Base-by-base conservation (phyloP, 768 basidiomycete genomes). In the Cyclocybe cylindracea region DNA sequence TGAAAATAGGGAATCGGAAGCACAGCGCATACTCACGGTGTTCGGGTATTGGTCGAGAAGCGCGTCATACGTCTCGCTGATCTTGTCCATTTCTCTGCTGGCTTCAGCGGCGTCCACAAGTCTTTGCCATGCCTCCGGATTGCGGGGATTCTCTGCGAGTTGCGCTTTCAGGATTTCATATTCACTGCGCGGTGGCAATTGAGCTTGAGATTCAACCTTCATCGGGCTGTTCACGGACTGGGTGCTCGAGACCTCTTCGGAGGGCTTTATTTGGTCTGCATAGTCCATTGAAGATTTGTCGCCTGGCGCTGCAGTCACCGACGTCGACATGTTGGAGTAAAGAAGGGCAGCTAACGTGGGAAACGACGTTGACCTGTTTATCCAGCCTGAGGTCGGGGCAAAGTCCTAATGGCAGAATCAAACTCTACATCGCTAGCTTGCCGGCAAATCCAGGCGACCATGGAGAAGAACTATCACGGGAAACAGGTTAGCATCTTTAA, bases 1-100 rank as follows among this genome's bases (percentile, higher is more conserved):
- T 54, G 47, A 54, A 54, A 49, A 43, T 39, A 24, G 46, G 41
- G 44, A 24, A 45, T 14, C 13, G 31, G 10, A 43, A 31, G 50
- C 40, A 60, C 9, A 42, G 46, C 44, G 47, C 58, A 53, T 48
- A 46, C 55, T 57, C 73, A 98, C 94, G 61, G 89, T 93, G 69
- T 96, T 96, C 14, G 96, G 95, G 68, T 91, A 96, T 46, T 84
- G 84, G 62, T 85, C 82, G 51, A 96, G 78, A 57, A 98, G 75
- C 38, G 80, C 85, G 62, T 93, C 89, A 68, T 91, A 97, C 13
- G 89, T 84, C 40, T 83, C 79, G 54, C 91, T 84, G 57, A 95
- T 86, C 66, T 85, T 85, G 46, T 86, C 81, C 57, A 93, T 79
- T 62, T 96, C 89, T 55, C 84, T 86, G 34, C 81, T 83, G 51